Evolutionary conservation across 176 grass and related monocot species (phyloP).

Genomic region (Coix lacrymajobi): DNA sequence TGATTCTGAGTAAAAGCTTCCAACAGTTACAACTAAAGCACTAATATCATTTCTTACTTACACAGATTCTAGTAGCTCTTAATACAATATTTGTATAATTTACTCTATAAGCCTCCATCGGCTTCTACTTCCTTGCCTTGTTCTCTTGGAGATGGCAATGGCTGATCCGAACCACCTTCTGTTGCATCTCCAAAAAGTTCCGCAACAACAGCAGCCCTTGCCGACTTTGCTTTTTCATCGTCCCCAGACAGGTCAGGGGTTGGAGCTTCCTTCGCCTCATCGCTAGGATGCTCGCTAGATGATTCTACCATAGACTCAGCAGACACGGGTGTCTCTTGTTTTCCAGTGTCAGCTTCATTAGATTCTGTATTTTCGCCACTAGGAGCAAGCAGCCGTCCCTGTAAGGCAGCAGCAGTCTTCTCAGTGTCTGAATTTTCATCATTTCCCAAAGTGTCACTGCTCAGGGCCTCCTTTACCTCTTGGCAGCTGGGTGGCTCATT

Average conservation of each 20-base stretch:
- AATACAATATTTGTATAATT: constrained; percentile 18
- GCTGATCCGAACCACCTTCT: background rate
- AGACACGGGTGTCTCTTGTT: background rate
- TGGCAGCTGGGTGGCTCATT: background rate
- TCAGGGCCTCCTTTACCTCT: background rate
- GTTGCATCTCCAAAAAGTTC: background rate
- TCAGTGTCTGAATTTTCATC: background rate
- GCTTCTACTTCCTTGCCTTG: background rate
- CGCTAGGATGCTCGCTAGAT: background rate
- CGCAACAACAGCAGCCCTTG: background rate
- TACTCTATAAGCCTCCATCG: background rate
- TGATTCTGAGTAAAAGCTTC: background rate
- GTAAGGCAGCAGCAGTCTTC: background rate
- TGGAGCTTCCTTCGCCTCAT: background rate
- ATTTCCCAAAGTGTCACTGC: background rate
- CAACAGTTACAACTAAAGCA: constrained; percentile 4
- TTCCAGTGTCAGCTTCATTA: background rate
- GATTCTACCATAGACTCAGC: background rate
- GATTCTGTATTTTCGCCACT: background rate
- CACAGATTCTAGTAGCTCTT: constrained; percentile 10
- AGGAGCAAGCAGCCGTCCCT: background rate
- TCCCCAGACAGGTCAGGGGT: background rate
- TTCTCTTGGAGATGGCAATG: background rate
- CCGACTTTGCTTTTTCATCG: background rate
- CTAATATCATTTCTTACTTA: background rate